These are phyloP conservation scores for Daldinia childiae DNA, from an alignment of 495 filamentous ascomycete genomes.

Conservation along the genomic window DNA sequence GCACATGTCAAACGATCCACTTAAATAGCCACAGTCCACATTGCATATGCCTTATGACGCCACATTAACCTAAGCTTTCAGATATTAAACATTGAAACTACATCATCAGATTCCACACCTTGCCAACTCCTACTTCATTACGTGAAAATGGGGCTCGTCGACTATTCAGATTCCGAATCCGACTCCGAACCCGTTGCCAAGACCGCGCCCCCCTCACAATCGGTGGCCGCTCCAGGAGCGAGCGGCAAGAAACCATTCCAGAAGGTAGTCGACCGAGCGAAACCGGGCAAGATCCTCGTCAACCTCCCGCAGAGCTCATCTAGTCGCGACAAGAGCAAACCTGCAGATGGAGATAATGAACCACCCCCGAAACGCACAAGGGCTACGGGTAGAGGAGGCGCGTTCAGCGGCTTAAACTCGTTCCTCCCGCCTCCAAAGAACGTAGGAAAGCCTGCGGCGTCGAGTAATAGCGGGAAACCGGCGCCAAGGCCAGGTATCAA, in stretches of 20 bases:
- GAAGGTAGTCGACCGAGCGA: slow-evolving; percentile 79
- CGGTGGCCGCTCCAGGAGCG: slow-evolving; percentile 43
- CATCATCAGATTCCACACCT: slow-evolving; percentile 17
- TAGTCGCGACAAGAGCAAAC: slow-evolving; percentile 48
- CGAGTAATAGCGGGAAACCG: slow-evolving; percentile 48
- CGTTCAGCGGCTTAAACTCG: slow-evolving; percentile 81
- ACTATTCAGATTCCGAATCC: slow-evolving; percentile 86
- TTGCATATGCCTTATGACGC: slow-evolving; percentile 25
- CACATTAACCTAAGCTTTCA: slow-evolving; percentile 27
- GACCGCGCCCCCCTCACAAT: slow-evolving; percentile 28
- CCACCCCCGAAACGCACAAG: slow-evolving; percentile 78
- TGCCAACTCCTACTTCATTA: neutral
- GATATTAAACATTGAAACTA: neutral
- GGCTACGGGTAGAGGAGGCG: slow-evolving; percentile 53
- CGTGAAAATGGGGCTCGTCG: slow-evolving; percentile 73
- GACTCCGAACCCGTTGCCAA: slow-evolving; percentile 69
- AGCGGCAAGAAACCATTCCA: slow-evolving; percentile 67
- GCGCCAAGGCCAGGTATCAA: slow-evolving; percentile 64
- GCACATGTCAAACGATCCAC: neutral
- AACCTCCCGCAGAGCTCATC: slow-evolving; percentile 66
- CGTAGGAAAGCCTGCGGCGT: slow-evolving; percentile 46
- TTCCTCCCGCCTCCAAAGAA: slow-evolving; percentile 89
- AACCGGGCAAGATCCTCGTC: slow-evolving; percentile 83
- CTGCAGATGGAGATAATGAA: slow-evolving; percentile 45
- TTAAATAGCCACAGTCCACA: slow-evolving; percentile 19